Base-by-base conservation (phyloP, 768 basidiomycete genomes). In the Ramaria sp. region DNA sequence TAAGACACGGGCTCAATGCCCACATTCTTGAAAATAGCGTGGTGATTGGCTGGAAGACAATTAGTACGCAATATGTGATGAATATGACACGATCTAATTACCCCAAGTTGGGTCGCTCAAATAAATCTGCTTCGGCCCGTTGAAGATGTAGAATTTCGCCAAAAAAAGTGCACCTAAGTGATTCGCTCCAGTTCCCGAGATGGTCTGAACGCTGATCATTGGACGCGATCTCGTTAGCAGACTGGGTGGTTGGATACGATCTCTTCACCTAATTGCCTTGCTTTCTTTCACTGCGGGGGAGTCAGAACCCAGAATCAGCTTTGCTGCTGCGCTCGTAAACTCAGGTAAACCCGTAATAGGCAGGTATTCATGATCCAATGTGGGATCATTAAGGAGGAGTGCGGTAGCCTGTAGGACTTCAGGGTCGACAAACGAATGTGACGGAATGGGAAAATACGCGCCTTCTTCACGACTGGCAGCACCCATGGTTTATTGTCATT, bases 51-150 rank as follows among this genome's bases (percentile, higher is more conserved):
- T 91, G 61, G 0, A 53, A 9, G 20, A 56, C 1, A 50, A 24
- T 42, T 44, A 50, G 12, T 9, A 55, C 52, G 44, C 36, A 49
- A 36, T 34, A 34, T 34, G 32, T 28, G 45, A 24, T 52, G 12
- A 48, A 41, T 60, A 8, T 1, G 34, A 12, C 24, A 15, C 12
- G 24, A 28, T 27, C 34, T 27, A 65, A 84, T 70, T 70, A 82
- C 93, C 84, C 95, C 95, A 99, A 7, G 95, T 95, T 24, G 95
- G 95, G 62, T 91, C 81, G 64, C 93, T 93, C 61, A 99, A 65
- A 67, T 85, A 92, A 58, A 96, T 70, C 59, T 75, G 78, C 62
- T 86, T 84, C 48, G 77, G 67, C 50, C 81, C 78, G 50, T 70
- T 69, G 73, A 78, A 88, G 3, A 74, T 71, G 70, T 95, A 96